Evolutionary conservation across 2,329 filamentous ascomycete species (phyloP), one percentile per base, ranked within the genome.

Genomic region (Trichoderma gracile): DNA sequence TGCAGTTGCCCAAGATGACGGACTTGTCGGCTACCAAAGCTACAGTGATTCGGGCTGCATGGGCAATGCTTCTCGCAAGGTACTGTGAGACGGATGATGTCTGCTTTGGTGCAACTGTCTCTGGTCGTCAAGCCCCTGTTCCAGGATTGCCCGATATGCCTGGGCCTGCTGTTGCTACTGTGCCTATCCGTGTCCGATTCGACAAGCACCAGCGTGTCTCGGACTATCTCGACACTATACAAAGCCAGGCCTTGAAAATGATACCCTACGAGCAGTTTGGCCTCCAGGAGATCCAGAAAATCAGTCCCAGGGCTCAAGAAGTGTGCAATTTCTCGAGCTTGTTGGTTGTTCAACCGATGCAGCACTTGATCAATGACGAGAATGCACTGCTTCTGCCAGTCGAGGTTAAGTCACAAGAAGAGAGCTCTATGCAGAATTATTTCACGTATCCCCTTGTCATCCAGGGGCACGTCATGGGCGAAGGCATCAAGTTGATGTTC

Each of bases 241-340:
- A 68, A 38, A 58, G 30, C 7, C 63, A 68, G 3, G 65, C 68
- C 0, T 50, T 61, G 0, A 47, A 61, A 3, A 68, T 70, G 65
- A 61, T 71, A 21, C 58, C 69, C 0, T 69, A 67, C 40, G 69
- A 71, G 27, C 70, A 71, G 19, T 53, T 64, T 9, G 69, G 70
- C 0, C 63, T 71, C 2, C 68, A 64, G 3, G 33, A 53, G 6
- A 64, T 64, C 43, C 7, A 30, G 0, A 60, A 64, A 17, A n/a
- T 60, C 23, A 53, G 9, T 23, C 5, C 42, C 12, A 21, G 3
- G 15, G 3, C 38, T 17, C 25, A 45, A n/a, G 55, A 50, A 0
- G 62, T 19, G 3, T 59, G 53, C 30, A 27, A 52, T 14, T 64
- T 64, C 23, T 40, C 40, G 3, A 60, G 45, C 3, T 21, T 64